Evolutionary conservation across 495 filamentous ascomycete genomes (phyloP).

Genomic region (Xylaria telfairii): DNA sequence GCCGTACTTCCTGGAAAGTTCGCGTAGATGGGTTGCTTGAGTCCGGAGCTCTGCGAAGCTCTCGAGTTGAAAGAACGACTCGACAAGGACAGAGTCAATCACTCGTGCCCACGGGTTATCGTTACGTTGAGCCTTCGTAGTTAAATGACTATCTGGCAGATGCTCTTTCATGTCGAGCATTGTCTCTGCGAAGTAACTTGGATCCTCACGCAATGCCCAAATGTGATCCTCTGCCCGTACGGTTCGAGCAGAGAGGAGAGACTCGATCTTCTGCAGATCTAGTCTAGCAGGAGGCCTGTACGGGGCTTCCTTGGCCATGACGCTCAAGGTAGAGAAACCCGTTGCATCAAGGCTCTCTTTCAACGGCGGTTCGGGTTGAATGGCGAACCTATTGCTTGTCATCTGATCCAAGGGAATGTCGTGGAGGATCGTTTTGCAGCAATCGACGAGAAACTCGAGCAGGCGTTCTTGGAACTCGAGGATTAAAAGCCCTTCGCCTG

Average conservation of each 20-base stretch:
- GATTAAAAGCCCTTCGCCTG: conserved; percentile 54
- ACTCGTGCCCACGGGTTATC: conserved; percentile 25
- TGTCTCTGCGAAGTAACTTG: conserved; percentile 55
- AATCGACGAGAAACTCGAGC: conserved; percentile 52
- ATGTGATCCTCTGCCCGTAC: conserved; percentile 58
- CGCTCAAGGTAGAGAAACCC: conserved; percentile 31
- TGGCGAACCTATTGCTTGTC: conserved; percentile 29
- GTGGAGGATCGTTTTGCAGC: conserved; percentile 52
- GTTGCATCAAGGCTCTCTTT: conserved; percentile 35
- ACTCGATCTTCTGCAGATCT: conserved; percentile 50
- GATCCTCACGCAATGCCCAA: conserved; percentile 63
- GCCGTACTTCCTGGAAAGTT: conserved; percentile 40
- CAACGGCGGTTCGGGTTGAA: conserved; percentile 44
- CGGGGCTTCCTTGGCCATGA: conserved; percentile 55
- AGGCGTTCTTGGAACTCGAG: conserved; percentile 57
- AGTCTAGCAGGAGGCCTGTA: conserved; percentile 53
- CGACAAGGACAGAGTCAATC: conserved; percentile 32
- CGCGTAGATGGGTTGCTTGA: conserved; percentile 38
- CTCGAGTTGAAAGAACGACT: conserved; percentile 26
- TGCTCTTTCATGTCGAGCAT: conserved; percentile 54
- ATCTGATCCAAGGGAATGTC: conserved; percentile 41
- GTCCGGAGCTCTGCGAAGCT: conserved; percentile 37
- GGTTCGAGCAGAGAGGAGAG: conserved; percentile 46
- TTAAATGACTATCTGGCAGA: conserved; percentile 44
- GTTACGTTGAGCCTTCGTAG: conserved; percentile 24